Conservation (phyloP, 2,329 filamentous ascomycete genomes). For the Colletotrichum sp. region DNA sequence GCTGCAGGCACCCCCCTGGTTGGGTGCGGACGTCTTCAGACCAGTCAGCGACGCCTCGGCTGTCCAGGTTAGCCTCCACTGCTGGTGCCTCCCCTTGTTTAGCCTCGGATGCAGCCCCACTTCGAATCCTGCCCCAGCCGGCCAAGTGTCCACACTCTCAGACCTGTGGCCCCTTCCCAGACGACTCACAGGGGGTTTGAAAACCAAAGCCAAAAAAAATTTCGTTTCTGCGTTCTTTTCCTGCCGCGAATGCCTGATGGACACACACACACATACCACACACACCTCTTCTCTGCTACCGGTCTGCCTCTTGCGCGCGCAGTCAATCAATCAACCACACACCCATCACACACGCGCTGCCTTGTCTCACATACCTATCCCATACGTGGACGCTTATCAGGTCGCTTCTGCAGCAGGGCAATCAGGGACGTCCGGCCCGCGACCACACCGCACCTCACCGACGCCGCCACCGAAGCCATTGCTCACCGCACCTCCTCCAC, state of each 20-base stretch:
- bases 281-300: not conserved
- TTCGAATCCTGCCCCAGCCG: not conserved
- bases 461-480: not conserved
- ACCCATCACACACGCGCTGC: not conserved
- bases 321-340: not conserved
- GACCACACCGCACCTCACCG: not conserved
- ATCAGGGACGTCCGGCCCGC: not conserved
- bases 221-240: slow-evolving; percentile 5
- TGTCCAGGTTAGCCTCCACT: not conserved
- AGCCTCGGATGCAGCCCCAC: slow-evolving; percentile 1
- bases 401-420: not conserved
- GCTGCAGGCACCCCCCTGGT: slow-evolving; percentile 12
- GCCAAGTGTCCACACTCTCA: not conserved
- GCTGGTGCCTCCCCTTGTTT: not conserved
- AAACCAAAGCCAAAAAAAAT: slow-evolving; percentile 4
- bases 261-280: not conserved
- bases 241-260: slow-evolving; percentile 1
- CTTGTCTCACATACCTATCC: not conserved
- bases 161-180: not conserved
- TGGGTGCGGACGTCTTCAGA: not conserved
- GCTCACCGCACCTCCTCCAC: not conserved
- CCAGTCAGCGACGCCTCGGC: slow-evolving; percentile 1
- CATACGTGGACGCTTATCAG: not conserved
- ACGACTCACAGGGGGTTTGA: not conserved
- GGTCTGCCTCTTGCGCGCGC: not conserved